Conservation (phyloP, 1,284 basidiomycete genomes). For the Athelia sp. region DNA sequence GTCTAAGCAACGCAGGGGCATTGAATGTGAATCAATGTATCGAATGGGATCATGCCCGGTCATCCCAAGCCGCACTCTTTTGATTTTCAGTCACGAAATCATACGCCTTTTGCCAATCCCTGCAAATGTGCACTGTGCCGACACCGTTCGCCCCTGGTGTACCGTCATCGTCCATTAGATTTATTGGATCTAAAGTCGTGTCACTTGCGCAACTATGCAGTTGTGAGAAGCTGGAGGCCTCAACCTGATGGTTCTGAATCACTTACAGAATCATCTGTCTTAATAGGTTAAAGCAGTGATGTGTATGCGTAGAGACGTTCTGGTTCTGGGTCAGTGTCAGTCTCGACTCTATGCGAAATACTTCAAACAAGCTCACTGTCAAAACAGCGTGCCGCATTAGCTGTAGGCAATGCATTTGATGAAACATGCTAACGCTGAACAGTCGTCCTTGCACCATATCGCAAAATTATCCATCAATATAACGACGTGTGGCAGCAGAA, state of each 20-base stretch:
- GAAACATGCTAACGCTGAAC: slow-evolving; percentile 26
- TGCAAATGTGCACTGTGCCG: not conserved
- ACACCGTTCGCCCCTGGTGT: not conserved
- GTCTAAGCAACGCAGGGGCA: no score
- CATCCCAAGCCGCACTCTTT: not conserved
- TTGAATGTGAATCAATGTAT: no score
- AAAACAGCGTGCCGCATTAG: slow-evolving; percentile 22
- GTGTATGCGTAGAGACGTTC: slow-evolving; percentile 12
- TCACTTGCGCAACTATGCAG: no score
- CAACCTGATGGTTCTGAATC: no score
- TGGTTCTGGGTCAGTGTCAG: slow-evolving; percentile 13
- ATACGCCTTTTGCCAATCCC: not conserved
- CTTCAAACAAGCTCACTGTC: no score
- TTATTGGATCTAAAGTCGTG: not conserved
- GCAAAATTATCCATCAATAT: no score
- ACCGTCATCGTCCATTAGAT: not conserved
- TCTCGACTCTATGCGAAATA: no score
- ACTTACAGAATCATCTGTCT: slow-evolving; percentile 30
- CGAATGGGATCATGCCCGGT: no score
- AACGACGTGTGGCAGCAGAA: slow-evolving; percentile 8
- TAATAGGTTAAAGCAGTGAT: slow-evolving; percentile 26
- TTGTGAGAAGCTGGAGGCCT: no score
- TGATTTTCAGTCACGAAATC: not conserved
- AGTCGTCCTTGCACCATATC: no score
- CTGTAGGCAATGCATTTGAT: slow-evolving; percentile 35